Evolutionary conservation across 306 rosid genomes (phyloP).

Genomic region (Sicyos baderoa): DNA sequence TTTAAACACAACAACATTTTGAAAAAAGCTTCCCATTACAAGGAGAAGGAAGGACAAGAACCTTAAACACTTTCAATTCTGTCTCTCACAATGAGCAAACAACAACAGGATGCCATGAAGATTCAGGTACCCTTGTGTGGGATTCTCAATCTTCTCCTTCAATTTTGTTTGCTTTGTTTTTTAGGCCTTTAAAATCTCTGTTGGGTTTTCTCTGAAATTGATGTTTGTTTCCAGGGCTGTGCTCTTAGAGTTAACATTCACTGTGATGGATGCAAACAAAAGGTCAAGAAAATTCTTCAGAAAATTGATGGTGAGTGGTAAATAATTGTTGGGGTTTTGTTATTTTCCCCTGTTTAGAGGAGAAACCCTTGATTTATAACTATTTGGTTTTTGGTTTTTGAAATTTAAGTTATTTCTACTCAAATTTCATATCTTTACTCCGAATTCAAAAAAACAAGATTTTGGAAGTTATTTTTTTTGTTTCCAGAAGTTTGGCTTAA

Average conservation of each 20-base stretch:
- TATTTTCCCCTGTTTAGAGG: not conserved
- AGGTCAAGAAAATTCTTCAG: constrained; percentile 71
- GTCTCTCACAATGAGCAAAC: constrained; percentile 40
- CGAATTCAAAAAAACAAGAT: no score
- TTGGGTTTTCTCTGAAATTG: not conserved
- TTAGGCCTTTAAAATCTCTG: not conserved
- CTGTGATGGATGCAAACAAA: constrained; percentile 79
- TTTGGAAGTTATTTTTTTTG: no score
- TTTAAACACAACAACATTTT: no score
- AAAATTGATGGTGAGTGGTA: constrained; percentile 62
- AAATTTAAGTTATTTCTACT: no score
- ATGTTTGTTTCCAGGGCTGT: constrained; percentile 43
- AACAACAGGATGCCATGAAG: constrained; percentile 68
- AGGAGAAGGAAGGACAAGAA: no score
- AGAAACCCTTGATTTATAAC: not conserved
- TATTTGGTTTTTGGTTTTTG: no score
- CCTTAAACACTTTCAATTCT: constrained; percentile 31
- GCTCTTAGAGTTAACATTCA: constrained; percentile 68
- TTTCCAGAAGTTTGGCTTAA: no score
- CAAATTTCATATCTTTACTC: no score
- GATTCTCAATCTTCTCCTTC: not conserved
- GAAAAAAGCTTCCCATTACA: constrained; percentile 21
- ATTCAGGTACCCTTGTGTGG: constrained; percentile 42
- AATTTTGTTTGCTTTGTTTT: not conserved
- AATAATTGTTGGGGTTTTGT: no score